These are phyloP conservation scores for Urtica urens DNA, from an alignment of 306 rosid genomes.

Conservation along the genomic window DNA sequence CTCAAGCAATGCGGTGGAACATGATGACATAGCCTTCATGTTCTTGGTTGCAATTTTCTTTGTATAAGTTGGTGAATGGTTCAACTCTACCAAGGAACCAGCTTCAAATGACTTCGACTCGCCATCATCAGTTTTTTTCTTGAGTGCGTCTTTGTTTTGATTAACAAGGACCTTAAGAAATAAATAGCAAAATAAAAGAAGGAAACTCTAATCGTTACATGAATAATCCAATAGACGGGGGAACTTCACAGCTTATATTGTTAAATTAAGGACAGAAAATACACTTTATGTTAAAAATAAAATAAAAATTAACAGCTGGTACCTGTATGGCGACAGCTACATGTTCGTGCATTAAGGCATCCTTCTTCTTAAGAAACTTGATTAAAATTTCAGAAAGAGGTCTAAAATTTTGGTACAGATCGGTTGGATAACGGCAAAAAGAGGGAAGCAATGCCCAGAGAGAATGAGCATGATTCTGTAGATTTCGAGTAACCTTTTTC, in stretches of 20 bases:
- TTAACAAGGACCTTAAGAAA: constrained; percentile 61
- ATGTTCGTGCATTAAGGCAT: constrained; percentile 55
- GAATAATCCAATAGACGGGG: background rate
- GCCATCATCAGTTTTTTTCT: constrained; percentile 23
- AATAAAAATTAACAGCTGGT: too few species aligned
- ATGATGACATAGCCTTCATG: constrained; percentile 50
- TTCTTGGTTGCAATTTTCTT: constrained; percentile 65
- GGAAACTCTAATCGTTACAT: constrained; percentile 4
- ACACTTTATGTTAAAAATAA: background rate
- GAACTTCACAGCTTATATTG: background rate
- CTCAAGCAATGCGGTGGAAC: constrained; percentile 51
- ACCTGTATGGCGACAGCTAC: constrained; percentile 71
- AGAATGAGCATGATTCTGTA: constrained; percentile 42
- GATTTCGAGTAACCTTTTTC: constrained; percentile 34
- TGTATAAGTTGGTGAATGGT: constrained; percentile 41
- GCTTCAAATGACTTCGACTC: constrained; percentile 16
- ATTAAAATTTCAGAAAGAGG: constrained; percentile 36
- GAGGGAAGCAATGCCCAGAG: constrained; percentile 72
- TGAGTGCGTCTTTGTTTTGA: constrained; percentile 56
- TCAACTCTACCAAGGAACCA: constrained; percentile 25
- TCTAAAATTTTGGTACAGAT: constrained; percentile 37
- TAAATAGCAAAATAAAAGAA: constrained; percentile 3
- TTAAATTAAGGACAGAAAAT: background rate
- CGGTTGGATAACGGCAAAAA: constrained; percentile 74
- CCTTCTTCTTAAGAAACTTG: constrained; percentile 67